Evolutionary conservation across 2,329 filamentous ascomycete species (phyloP).

Genomic region (Colletotrichum musicola): DNA sequence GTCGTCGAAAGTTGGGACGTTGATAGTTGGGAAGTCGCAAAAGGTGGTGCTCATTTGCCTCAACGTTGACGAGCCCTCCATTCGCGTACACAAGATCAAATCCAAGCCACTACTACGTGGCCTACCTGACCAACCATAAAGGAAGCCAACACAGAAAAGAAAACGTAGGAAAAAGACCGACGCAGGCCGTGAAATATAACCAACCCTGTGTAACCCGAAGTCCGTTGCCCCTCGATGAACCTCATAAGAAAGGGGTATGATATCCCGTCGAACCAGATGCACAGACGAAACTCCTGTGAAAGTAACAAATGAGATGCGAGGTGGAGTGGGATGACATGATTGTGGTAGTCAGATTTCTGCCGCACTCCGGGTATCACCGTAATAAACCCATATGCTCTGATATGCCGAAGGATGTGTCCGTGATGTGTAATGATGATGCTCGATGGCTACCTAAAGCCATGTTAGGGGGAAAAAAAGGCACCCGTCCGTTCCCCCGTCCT

Average conservation of each 20-base stretch:
- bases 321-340: slow-evolving; percentile 41
- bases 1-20: too few relatives aligned
- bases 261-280: slow-evolving; percentile 12
- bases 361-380: slow-evolving; percentile 42
- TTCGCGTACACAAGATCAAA: too few relatives aligned
- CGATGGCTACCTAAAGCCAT: slow-evolving; percentile 1
- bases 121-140: too few relatives aligned
- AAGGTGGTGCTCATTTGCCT: too few relatives aligned
- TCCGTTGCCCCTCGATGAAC: background rate
- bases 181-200: background rate
- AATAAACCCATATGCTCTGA: slow-evolving; percentile 40
- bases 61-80: too few relatives aligned
- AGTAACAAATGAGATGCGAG: slow-evolving; percentile 20
- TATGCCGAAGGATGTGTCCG: slow-evolving; percentile 31
- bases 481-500: background rate
- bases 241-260: slow-evolving; percentile 30
- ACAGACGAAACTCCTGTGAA: background rate
- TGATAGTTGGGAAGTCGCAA: too few relatives aligned
- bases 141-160: too few relatives aligned
- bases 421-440: slow-evolving; percentile 37
- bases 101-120: too few relatives aligned
- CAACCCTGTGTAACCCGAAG: slow-evolving; percentile 7
- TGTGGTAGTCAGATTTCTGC: slow-evolving; percentile 39
- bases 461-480: background rate
- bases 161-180: too few relatives aligned